Evolutionary conservation across 2,329 filamentous ascomycete species (phyloP).

Genomic region (Botrytis byssoidea): DNA sequence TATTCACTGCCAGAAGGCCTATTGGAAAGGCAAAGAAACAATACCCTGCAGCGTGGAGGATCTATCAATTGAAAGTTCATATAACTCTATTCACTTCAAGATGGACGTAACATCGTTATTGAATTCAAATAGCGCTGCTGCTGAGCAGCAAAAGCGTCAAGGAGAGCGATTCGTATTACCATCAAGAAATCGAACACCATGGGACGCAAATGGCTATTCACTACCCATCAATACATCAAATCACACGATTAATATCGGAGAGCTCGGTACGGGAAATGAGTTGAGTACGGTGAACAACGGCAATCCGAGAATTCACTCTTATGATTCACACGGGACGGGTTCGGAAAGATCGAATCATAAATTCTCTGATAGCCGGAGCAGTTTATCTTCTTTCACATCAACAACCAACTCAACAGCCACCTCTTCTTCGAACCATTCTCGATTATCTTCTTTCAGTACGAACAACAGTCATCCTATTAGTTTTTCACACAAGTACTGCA

Average conservation of each 20-base stretch:
- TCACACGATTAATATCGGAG: constrained; percentile 16
- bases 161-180: constrained; percentile 25
- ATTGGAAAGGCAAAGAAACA: constrained; percentile 5
- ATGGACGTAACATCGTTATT: constrained; percentile 41
- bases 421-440: constrained; percentile 38
- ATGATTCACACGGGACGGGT: constrained; percentile 27
- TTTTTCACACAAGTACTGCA: not conserved
- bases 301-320: constrained; percentile 23
- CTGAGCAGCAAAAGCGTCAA: constrained; percentile 32
- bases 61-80: not conserved
- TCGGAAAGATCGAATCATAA: constrained; percentile 34
- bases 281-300: not conserved
- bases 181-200: constrained; percentile 38
- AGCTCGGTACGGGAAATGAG: constrained; percentile 1
- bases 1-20: not conserved
- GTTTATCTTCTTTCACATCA: constrained; percentile 39
- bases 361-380: constrained; percentile 39
- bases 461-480: constrained; percentile 27
- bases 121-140: constrained; percentile 35
- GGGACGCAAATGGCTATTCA: constrained; percentile 41
- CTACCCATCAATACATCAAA: constrained; percentile 36
- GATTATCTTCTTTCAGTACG: constrained; percentile 40
- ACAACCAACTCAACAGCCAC: constrained; percentile 37
- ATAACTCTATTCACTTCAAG: constrained; percentile 22
- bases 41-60: constrained; percentile 17